Percentiles rank a stretch among this genome's conserved stretches.
These are phyloP conservation scores for Phlegmacium glaucopus DNA, from an alignment of 768 basidiomycete species.

Conservation along the genomic window DNA sequence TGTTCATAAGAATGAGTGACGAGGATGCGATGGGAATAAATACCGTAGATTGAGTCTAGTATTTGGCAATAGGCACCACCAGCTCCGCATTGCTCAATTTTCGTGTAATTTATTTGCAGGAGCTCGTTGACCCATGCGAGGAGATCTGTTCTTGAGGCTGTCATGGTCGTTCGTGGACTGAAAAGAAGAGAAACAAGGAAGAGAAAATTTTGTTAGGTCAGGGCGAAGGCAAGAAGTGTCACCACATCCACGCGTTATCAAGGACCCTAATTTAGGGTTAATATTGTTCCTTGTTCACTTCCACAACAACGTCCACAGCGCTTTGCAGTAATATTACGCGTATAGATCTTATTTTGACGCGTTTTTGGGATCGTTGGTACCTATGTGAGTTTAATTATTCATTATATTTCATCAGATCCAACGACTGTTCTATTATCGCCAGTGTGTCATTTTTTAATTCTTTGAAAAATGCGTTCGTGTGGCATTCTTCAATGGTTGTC, in stretches of 20 bases:
- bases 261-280: conserved; percentile 17
- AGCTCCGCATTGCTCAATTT: conserved; percentile 87
- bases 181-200: conserved; percentile 1
- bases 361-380: background rate
- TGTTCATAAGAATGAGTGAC: conserved; percentile 1
- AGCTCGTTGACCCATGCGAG: conserved; percentile 94
- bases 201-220: conserved; percentile 2
- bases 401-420: background rate
- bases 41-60: conserved; percentile 91
- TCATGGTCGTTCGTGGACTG: conserved; percentile 33
- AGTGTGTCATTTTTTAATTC: background rate
- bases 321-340: background rate
- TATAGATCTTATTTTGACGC: background rate
- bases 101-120: conserved; percentile 86
- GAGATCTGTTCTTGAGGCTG: conserved; percentile 82
- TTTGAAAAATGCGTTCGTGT: conserved; percentile 12
- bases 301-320: background rate
- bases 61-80: conserved; percentile 96
- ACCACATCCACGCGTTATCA: background rate
- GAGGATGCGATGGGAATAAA: conserved; percentile 27
- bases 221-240: conserved; percentile 1
- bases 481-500: background rate
- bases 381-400: background rate
- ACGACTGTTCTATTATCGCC: background rate
- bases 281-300: background rate